Evolutionary conservation across 2,329 filamentous ascomycete species (phyloP).

Genomic region (Fusarium sterilihyphosum): DNA sequence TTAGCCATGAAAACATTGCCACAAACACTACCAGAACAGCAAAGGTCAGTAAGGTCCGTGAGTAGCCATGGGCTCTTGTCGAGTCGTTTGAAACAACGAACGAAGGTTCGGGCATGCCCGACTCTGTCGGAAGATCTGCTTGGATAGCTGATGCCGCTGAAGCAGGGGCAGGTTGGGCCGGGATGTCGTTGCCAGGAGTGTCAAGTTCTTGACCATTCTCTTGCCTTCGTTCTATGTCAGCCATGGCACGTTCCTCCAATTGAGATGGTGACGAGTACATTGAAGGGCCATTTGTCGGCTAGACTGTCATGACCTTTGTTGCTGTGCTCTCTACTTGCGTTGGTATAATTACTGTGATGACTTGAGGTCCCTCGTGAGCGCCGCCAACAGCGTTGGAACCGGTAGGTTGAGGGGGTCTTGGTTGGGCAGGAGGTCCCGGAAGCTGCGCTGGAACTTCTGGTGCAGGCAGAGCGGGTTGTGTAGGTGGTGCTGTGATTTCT

Average conservation of each 20-base stretch:
- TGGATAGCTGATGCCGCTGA: not conserved
- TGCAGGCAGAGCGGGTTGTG: not conserved
- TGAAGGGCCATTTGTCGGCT: slow-evolving; percentile 19
- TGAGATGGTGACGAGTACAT: not conserved
- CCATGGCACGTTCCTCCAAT: not conserved
- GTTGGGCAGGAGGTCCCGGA: not conserved
- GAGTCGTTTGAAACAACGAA: slow-evolving; percentile 5
- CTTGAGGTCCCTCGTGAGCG: slow-evolving; percentile 5
- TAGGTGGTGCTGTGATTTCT: not conserved
- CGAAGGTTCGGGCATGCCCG: not conserved
- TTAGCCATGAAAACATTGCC: not conserved
- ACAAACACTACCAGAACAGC: not conserved
- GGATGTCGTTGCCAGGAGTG: not conserved
- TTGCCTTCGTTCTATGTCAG: not conserved
- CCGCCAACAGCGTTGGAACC: not conserved
- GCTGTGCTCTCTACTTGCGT: slow-evolving; percentile 28
- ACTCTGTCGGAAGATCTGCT: not conserved
- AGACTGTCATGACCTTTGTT: slow-evolving; percentile 31
- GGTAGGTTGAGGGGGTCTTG: not conserved
- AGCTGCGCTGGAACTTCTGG: not conserved
- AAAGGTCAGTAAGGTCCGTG: not conserved
- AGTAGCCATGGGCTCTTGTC: not conserved
- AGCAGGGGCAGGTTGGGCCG: not conserved
- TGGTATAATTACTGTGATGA: slow-evolving; percentile 42
- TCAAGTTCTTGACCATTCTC: not conserved